Percentiles rank a stretch among this genome's conserved stretches.
Evolutionary conservation across 768 basidiomycete genomes (phyloP).

Genomic region (Podaxis sp.): DNA sequence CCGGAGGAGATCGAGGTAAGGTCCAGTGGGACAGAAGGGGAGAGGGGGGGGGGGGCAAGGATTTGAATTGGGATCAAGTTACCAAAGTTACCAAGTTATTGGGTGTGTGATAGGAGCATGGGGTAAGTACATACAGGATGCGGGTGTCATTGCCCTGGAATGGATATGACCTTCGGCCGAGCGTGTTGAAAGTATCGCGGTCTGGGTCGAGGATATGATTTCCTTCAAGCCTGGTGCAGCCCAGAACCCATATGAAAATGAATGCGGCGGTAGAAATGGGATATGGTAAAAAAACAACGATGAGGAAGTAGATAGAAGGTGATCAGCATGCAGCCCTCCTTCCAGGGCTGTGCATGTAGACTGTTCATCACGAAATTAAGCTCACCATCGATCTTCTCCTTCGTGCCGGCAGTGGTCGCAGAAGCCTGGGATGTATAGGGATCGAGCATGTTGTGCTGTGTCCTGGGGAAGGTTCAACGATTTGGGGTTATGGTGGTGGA

Average conservation of each 20-base stretch:
- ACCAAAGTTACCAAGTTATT: background rate
- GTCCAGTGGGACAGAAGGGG: background rate
- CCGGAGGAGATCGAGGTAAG: no score
- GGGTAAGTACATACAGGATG: conserved; percentile 46
- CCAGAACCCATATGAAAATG: background rate
- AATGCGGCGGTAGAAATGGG: background rate
- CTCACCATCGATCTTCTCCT: conserved; percentile 68
- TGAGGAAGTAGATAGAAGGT: conserved; percentile 8
- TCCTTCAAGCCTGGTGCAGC: conserved; percentile 50
- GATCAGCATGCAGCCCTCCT: background rate
- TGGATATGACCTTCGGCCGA: conserved; percentile 67
- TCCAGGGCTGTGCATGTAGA: background rate
- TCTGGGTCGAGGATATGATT: conserved; percentile 60
- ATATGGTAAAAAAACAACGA: background rate
- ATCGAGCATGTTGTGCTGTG: conserved; percentile 47
- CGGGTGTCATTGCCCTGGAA: conserved; percentile 77
- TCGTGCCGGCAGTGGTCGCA: conserved; percentile 50
- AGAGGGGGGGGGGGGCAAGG: background rate
- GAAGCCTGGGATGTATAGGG: conserved; percentile 70
- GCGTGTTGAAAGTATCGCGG: conserved; percentile 79
- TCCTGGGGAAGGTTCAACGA: background rate
- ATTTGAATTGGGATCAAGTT: no score
- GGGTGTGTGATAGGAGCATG: background rate
- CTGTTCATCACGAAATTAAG: background rate
- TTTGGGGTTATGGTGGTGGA: background rate